Base-by-base conservation (phyloP, 2,329 filamentous ascomycete species). In the Exophiala dermatitidis region DNA sequence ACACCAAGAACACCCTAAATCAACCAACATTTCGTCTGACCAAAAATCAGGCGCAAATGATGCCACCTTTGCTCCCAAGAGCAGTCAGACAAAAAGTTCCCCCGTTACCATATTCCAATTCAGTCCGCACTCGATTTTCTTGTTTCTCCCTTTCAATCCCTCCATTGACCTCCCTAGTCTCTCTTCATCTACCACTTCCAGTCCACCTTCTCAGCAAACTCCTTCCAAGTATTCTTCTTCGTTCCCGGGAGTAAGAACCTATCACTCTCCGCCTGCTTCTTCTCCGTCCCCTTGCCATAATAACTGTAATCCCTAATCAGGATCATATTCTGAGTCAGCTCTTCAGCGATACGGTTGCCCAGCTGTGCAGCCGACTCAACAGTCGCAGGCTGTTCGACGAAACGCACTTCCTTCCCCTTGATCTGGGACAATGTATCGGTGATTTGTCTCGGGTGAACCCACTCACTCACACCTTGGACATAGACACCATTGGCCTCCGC, bases 261-360 rank as follows among this genome's bases (percentile, higher is more conserved):
- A 38, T 60, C 58, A 37, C 54, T 58, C 46, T 56, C 55, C 6
- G 42, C 55, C 50, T 60, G 58, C 32, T 57, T 55, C 48, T 62
- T 56, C 49, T 62, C 58, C 7, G 58, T 26, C 4, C 60, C 74
- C 6, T 75, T 75, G 3, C 71, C 73, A 61, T 72, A 82, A 58
- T 82, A 82, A 0, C 78, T 78, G 31, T 71, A 75, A 26, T 76
- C 71, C 50, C 74, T 69, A 53, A 81, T 65, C 44, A 82, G 67
- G 38, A 73, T 65, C 65, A 79, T 74, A 55, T 79, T 82, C 65
- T 81, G 74, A 33, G 76, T 66, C 63, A 81, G 52, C 63, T 82
- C 79, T 52, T 76, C 68, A 19, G 70, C 69, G 60, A 68, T 66
- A 28, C 68, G 66, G 6, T 71, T 69, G 1, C 72, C 70, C 58